Evolutionary conservation across 371 early-diverging fungal genomes (phyloP).

Genomic region (Haplosporangium sp.): DNA sequence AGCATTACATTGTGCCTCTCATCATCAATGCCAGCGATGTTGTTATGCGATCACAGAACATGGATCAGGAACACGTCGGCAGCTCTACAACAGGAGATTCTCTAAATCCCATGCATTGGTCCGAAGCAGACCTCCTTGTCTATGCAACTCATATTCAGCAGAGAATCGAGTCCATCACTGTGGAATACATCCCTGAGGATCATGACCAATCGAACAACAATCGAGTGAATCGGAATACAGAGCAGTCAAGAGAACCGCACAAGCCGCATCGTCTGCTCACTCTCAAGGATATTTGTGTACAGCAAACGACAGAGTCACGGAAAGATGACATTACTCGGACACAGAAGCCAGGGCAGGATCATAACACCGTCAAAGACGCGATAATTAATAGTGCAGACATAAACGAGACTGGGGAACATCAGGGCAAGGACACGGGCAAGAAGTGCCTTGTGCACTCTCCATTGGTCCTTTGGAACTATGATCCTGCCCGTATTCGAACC

Average conservation of each 20-base stretch:
- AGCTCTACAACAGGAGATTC: background rate
- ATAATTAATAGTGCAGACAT: background rate
- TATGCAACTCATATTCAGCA: slow-evolving; percentile 28
- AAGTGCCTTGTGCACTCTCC: slow-evolving; percentile 70
- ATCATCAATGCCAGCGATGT: slow-evolving; percentile 44
- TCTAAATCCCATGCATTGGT: background rate
- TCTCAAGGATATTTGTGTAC: slow-evolving; percentile 25
- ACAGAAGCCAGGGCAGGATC: background rate
- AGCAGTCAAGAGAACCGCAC: background rate
- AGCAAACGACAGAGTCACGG: background rate
- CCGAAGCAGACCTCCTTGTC: slow-evolving; percentile 19
- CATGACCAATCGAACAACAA: background rate
- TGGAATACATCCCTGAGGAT: slow-evolving; percentile 26
- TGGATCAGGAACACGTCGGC: background rate
- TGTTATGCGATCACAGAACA: background rate
- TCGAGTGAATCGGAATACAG: background rate
- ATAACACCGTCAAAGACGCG: background rate
- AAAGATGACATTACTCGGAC: background rate
- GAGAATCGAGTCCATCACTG: slow-evolving; percentile 28
- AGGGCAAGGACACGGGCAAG: background rate
- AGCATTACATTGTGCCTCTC: slow-evolving; percentile 40
- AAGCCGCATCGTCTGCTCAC: slow-evolving; percentile 12
- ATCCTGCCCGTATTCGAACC: slow-evolving; percentile 3
- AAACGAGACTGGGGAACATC: background rate
- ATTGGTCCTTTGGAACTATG: slow-evolving; percentile 60